These are phyloP conservation scores for Iodosphaeria phyllophila DNA, from an alignment of 2,329 filamentous ascomycete genomes.

Conservation along the genomic window DNA sequence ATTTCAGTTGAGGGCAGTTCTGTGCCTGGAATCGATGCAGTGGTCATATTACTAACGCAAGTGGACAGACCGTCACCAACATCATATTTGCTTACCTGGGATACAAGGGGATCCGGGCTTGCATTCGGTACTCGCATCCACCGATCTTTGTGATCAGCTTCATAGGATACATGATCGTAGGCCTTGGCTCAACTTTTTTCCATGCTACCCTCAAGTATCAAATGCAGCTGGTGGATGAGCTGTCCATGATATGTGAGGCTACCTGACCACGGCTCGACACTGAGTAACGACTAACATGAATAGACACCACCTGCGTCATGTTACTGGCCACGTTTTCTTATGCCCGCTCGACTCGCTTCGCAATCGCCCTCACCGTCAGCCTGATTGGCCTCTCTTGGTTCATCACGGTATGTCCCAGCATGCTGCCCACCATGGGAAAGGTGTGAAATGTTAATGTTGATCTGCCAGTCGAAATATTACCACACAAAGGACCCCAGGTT, in stretches of 20 bases:
- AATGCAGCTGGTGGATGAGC: constrained; percentile 41
- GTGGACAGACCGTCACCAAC: constrained; percentile 55
- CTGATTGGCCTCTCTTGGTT: constrained; percentile 39
- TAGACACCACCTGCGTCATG: constrained; percentile 38
- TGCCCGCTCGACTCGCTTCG: constrained; percentile 30
- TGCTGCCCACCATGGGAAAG: not conserved
- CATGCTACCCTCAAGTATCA: constrained; percentile 37
- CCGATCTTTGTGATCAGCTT: constrained; percentile 52
- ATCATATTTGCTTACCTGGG: constrained; percentile 65
- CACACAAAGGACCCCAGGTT: constrained; percentile 67
- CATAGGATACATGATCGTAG: constrained; percentile 32
- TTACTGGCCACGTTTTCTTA: constrained; percentile 55
- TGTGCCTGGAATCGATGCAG: constrained; percentile 1
- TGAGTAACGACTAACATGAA: no score
- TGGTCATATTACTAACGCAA: constrained; percentile 6
- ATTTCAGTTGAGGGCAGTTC: not conserved
- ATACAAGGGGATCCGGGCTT: constrained; percentile 55
- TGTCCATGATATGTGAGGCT: constrained; percentile 44
- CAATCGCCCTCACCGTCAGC: constrained; percentile 33
- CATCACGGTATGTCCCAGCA: constrained; percentile 44
- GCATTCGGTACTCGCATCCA: constrained; percentile 53
- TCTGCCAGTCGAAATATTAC: constrained; percentile 39
- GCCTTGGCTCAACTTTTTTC: constrained; percentile 35
- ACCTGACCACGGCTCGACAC: no score
- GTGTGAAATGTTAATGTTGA: not conserved